phyloP scores from a whole-genome alignment of 106 monocot species.

The Acorus calamus region DNA sequence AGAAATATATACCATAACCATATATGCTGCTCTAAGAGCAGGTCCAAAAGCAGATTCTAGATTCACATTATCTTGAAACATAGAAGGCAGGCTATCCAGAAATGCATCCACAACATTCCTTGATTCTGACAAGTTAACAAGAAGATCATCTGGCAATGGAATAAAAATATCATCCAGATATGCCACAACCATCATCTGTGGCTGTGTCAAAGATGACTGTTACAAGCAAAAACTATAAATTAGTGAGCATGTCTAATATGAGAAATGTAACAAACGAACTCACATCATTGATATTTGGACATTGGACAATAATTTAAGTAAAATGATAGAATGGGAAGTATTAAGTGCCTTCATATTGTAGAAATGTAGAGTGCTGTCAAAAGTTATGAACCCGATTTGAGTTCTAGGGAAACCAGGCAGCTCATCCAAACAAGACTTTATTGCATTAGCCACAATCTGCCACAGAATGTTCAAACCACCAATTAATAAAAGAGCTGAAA shows the following conservation, averaged over 20 bases:
- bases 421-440: conserved; percentile 90
- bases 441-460: conserved; percentile 78
- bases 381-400: conserved; percentile 95
- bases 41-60: conserved; percentile 93
- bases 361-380: conserved; percentile 94
- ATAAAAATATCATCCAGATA: conserved; percentile 95
- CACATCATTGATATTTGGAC: too few relatives aligned
- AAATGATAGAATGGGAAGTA: background rate
- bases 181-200: conserved; percentile 94
- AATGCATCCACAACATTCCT: conserved; percentile 84
- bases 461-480: conserved; percentile 7
- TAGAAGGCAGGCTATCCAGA: conserved; percentile 75
- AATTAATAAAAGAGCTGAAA: background rate
- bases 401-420: conserved; percentile 87
- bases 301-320: too few relatives aligned
- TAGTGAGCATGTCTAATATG: background rate
- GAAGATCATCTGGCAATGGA: conserved; percentile 95
- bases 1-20: conserved; percentile 73
- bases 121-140: conserved; percentile 90
- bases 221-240: conserved; percentile 22
- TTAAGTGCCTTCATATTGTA: conserved; percentile 77
- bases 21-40: conserved; percentile 87
- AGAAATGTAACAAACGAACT: too few relatives aligned
- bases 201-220: conserved; percentile 92
- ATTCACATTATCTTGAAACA: conserved; percentile 90